Percentiles rank a stretch among this genome's conserved stretches.
These are phyloP conservation scores for Dryas octopetala DNA, from an alignment of 306 rosid genomes.

Conservation along the genomic window DNA sequence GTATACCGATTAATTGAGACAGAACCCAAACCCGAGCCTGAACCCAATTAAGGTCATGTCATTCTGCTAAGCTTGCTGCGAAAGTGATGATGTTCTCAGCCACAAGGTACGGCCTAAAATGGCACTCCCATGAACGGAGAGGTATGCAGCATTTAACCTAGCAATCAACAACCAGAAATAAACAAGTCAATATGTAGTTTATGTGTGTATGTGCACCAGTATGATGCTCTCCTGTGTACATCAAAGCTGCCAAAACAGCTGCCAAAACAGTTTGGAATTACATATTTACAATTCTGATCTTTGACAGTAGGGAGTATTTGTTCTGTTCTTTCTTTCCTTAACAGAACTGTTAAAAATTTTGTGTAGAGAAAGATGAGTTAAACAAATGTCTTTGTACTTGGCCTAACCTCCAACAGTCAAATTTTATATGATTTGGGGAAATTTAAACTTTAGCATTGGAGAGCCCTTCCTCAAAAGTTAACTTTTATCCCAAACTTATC, in stretches of 20 bases:
- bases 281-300: not conserved
- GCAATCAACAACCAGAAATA: constrained; percentile 26
- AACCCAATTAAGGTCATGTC: not conserved
- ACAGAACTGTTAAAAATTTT: not conserved
- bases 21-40: not conserved
- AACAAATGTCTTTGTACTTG: not conserved
- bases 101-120: constrained; percentile 60
- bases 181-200: constrained; percentile 7
- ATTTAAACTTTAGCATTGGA: too few species aligned
- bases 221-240: not conserved
- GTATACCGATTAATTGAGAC: not conserved
- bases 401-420: too few species aligned
- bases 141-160: constrained; percentile 80
- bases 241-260: not conserved
- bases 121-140: constrained; percentile 58
- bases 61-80: constrained; percentile 36
- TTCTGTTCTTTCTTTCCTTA: not conserved
- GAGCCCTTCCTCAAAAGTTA: too few species aligned
- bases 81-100: constrained; percentile 48
- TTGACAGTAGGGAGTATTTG: not conserved
- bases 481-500: too few species aligned
- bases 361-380: not conserved
- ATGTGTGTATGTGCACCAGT: not conserved
- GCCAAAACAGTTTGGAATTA: not conserved
- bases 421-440: too few species aligned